Conservation (phyloP, 176 grass and related monocot genomes). For the Microstegium vimineum region DNA sequence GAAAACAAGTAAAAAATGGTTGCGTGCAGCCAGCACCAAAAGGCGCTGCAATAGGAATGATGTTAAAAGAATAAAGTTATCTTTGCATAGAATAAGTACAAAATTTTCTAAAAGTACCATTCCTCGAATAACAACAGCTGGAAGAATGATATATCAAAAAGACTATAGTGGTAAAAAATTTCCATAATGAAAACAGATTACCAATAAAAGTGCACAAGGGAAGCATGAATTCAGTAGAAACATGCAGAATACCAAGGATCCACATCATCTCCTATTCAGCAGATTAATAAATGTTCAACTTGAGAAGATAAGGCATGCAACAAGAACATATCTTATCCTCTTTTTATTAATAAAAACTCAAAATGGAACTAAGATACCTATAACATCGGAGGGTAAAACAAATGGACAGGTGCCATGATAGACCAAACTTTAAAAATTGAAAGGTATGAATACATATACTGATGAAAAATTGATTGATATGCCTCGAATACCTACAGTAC, state of each 20-base stretch:
- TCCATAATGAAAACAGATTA: not conserved
- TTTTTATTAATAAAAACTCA: not conserved
- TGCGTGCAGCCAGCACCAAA: conserved; percentile 18
- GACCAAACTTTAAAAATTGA: not conserved
- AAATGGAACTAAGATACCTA: not conserved
- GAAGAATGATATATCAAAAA: conserved; percentile 4
- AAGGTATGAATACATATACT: not conserved
- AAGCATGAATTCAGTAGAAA: not conserved
- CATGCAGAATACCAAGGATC: not conserved
- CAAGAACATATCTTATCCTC: not conserved
- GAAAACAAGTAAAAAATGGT: not conserved
- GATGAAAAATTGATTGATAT: not conserved
- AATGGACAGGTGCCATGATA: not conserved
- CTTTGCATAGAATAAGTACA: conserved; percentile 32
- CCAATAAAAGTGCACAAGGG: not conserved
- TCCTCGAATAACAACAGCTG: conserved; percentile 18
- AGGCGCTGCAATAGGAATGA: not conserved
- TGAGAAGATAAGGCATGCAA: not conserved
- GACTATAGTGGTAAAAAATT: conserved; percentile 7
- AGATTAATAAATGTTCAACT: not conserved
- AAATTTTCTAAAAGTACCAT: conserved; percentile 27
- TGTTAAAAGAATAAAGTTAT: conserved; percentile 29
- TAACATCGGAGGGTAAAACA: not conserved
- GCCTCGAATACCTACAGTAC: not conserved
- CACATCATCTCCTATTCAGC: not conserved